Percentiles rank a stretch among this genome's conserved stretches.
Evolutionary conservation across 805 yeast genomes (phyloP).

Genomic region (Spathaspora girioi): DNA sequence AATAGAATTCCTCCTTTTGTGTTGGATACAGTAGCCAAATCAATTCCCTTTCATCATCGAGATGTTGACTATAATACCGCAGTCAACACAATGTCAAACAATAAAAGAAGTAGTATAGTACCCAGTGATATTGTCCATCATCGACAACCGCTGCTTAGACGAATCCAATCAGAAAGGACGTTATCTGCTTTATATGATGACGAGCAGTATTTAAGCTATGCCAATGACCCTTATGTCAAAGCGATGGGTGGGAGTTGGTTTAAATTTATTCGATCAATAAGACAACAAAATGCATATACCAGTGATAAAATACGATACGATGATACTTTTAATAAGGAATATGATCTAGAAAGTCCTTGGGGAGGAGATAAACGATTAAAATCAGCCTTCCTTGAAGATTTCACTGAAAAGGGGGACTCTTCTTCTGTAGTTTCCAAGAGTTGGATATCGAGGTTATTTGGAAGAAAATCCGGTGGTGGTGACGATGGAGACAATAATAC

Average conservation of each 20-base stretch:
- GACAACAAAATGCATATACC: conserved; percentile 40
- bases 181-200: conserved; percentile 15
- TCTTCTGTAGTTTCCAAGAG: background rate
- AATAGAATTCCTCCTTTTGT: conserved; percentile 60
- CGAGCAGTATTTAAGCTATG: conserved; percentile 31
- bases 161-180: conserved; percentile 4
- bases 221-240: conserved; percentile 35
- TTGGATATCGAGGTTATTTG: background rate
- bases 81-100: background rate
- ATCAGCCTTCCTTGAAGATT: conserved; percentile 15
- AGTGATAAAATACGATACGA: conserved; percentile 22
- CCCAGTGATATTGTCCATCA: background rate
- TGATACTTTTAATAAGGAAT: conserved; percentile 25
- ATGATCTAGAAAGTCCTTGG: conserved; percentile 54
- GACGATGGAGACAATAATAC: conserved; percentile 25
- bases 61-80: conserved; percentile 16
- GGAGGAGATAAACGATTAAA: conserved; percentile 66
- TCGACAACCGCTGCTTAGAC: conserved; percentile 6
- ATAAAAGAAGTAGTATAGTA: background rate
- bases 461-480: background rate
- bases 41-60: conserved; percentile 23
- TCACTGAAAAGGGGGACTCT: background rate
- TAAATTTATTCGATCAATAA: conserved; percentile 44
- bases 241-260: conserved; percentile 49
- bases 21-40: conserved; percentile 48